A percentile compares a stretch with the other conserved stretches of the same genome.
Conservation (phyloP, 768 basidiomycete species). For the Lactarius sanguifluus region DNA sequence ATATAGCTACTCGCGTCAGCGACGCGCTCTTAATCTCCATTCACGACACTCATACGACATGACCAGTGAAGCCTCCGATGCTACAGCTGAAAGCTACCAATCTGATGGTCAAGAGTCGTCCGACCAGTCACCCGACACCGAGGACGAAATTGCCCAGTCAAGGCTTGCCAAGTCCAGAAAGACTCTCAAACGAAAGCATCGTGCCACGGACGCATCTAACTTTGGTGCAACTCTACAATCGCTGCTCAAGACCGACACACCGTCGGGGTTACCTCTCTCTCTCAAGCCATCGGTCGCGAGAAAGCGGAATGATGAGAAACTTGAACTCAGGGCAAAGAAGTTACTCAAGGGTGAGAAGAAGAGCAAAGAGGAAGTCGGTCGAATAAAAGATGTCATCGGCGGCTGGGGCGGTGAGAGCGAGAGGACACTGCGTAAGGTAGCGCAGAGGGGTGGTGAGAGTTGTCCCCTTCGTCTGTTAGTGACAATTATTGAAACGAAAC, state of each 20-base stretch:
- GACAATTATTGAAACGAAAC: background rate
- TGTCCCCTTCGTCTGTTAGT: background rate
- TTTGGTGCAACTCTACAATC: conserved; percentile 77
- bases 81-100: conserved; percentile 27
- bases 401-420: conserved; percentile 89
- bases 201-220: conserved; percentile 70
- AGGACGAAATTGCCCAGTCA: conserved; percentile 60
- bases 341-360: conserved; percentile 69
- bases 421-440: conserved; percentile 76
- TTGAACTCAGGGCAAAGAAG: conserved; percentile 70
- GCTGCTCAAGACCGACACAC: conserved; percentile 67
- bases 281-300: conserved; percentile 72
- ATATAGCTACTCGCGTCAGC: background rate
- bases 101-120: conserved; percentile 25
- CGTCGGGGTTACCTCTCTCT: conserved; percentile 70
- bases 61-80: conserved; percentile 5
- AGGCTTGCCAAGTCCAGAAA: conserved; percentile 69
- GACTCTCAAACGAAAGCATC: conserved; percentile 78
- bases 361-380: conserved; percentile 68
- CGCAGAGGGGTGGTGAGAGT: conserved; percentile 75
- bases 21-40: background rate
- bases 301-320: conserved; percentile 72
- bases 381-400: conserved; percentile 70
- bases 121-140: conserved; percentile 45
- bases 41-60: conserved; percentile 23